These are phyloP conservation scores for Salinomyces thailandicus DNA, from an alignment of 2,329 filamentous ascomycete genomes.

Conservation along the genomic window DNA sequence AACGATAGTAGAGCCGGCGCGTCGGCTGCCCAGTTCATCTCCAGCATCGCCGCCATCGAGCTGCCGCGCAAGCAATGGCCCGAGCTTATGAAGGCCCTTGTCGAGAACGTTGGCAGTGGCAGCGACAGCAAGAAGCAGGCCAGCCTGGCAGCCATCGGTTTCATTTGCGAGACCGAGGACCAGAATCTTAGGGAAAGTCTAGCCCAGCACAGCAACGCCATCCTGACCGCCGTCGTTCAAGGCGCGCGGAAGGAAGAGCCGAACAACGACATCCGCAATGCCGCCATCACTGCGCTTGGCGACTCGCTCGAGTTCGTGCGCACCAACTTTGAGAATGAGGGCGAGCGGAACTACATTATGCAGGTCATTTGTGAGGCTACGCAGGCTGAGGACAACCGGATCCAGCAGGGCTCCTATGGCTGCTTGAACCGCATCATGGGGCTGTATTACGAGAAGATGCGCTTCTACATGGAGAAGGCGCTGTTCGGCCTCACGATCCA, in stretches of 20 bases:
- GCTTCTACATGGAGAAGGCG: constrained; percentile 99
- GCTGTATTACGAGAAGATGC: constrained; percentile 99
- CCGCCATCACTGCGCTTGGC: constrained; percentile 85
- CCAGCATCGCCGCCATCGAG: constrained; percentile 89
- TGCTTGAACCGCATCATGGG: constrained; percentile 98
- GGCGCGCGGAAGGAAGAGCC: constrained; percentile 93
- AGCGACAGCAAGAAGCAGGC: constrained; percentile 84
- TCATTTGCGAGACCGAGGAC: constrained; percentile 95
- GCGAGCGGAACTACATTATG: constrained; percentile 99
- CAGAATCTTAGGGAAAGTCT: constrained; percentile 70
- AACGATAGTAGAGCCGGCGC: constrained; percentile 72
- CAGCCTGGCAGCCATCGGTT: constrained; percentile 91
- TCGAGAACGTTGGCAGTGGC: constrained; percentile 85
- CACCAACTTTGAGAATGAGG: constrained; percentile 98
- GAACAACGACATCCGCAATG: constrained; percentile 80
- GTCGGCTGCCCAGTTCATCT: constrained; percentile 88
- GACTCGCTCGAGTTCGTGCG: constrained; percentile 96
- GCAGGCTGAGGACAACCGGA: constrained; percentile 78
- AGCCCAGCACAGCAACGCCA: constrained; percentile 85
- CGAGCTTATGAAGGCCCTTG: constrained; percentile 77
- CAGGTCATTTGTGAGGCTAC: constrained; percentile 99
- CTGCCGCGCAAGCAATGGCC: constrained; percentile 87
- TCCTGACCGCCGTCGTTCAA: constrained; percentile 93
- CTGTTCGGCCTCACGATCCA: constrained; percentile 94
- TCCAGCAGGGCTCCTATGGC: constrained; percentile 92